Evolutionary conservation across 1,139 yeast genomes (phyloP), one percentile per base, ranked within the genome.

Genomic region (Lodderomyces margitis): DNA sequence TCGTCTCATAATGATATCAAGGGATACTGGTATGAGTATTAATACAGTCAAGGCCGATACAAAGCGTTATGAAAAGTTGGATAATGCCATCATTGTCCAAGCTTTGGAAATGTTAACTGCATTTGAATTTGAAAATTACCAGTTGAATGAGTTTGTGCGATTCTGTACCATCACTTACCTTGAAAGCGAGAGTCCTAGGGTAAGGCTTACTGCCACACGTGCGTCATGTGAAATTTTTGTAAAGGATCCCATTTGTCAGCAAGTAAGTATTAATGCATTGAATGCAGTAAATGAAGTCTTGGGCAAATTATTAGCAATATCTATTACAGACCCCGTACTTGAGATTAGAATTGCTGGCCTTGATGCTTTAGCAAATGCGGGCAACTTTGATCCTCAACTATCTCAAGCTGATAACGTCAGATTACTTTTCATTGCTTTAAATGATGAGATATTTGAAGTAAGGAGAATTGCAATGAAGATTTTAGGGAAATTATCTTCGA

Each of bases 341-440:
- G 96, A 88, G 43, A 87, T 91, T 36, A 70, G 99, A 43, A 66
- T 85, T 11, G 91, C 87, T 46, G 89, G 94, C 0, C 68, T 94
- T 43, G 75, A 75, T 39, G 76, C 92, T 37, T 68, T 94, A 36
- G 69, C 65, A 5, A 59, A 63, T 35, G 87, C 87, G 30, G 78
- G 82, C 2, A 75, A 77, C 45, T 85, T 92, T 56, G 97, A 92
- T 55, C 88, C 96, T 0, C 98, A 92, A 54, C 66, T 94, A 36
- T 87, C 97, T 0, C 98, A 92, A 60, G 95, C 96, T 0, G 95
- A 86, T 48, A 91, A 89, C 56, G 94, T 91, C 17, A 74, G 89
- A 43, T 64, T 91, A 21, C 67, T 94, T 28, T 87, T 92, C 55
- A 87, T 91, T 71, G 94, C 96, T 0, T 68, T 92, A 43, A 87